These are phyloP conservation scores for Eucalyptus polyanthemos DNA, from an alignment of 345 rosid species.

Conservation along the genomic window DNA sequence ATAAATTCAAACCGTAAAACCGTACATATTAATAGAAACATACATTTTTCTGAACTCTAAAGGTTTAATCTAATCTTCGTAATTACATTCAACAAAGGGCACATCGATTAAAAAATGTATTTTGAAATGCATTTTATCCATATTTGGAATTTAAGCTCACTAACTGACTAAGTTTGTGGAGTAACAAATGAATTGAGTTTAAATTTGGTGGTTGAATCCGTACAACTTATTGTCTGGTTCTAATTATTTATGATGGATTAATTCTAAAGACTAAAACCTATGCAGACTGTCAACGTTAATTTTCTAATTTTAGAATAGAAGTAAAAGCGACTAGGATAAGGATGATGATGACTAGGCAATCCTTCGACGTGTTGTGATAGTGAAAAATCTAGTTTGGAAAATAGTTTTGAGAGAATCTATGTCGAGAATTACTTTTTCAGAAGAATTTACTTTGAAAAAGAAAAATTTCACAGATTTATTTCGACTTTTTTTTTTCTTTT, in stretches of 20 bases:
- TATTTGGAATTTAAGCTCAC: neutral
- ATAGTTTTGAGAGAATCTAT: neutral
- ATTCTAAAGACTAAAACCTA: neutral
- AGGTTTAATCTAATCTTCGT: neutral
- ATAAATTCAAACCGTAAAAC: neutral
- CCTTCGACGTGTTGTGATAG: neutral
- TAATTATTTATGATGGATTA: neutral
- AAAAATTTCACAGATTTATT: neutral
- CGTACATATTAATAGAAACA: neutral
- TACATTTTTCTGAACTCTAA: neutral
- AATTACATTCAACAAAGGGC: neutral
- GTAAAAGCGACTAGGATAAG: neutral
- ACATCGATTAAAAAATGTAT: neutral
- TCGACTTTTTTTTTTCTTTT: no score
- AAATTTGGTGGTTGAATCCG: neutral
- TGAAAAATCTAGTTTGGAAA: neutral
- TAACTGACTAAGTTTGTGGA: neutral
- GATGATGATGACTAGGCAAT: neutral
- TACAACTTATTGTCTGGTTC: neutral
- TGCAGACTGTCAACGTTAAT: neutral
- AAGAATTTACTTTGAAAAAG: neutral
- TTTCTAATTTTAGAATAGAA: neutral
- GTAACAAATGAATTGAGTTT: neutral
- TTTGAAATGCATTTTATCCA: neutral
- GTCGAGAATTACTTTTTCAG: neutral